Conservation (phyloP, 768 basidiomycete species). For the Xerocomellus dryophilus region DNA sequence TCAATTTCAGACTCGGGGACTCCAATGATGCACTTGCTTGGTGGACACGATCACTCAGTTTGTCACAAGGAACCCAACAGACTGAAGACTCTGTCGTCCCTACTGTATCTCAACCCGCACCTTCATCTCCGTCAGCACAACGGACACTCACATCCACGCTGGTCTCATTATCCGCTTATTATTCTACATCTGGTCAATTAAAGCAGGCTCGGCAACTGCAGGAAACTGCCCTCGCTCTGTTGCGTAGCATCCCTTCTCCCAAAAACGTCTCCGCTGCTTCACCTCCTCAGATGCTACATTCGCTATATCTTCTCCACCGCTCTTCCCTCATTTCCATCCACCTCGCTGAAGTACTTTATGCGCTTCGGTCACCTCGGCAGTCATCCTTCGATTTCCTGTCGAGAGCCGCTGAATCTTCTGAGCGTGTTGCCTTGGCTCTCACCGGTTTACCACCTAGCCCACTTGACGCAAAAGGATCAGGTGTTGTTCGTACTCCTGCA, state of each 20-base stretch:
- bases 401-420: constrained; percentile 64
- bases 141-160: constrained; percentile 58
- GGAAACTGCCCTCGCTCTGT: constrained; percentile 50
- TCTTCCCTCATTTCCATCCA: constrained; percentile 72
- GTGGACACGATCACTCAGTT: constrained; percentile 61
- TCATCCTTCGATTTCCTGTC: constrained; percentile 55
- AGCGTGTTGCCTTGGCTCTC: constrained; percentile 57
- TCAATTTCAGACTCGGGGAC: constrained; percentile 55
- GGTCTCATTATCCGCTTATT: constrained; percentile 69
- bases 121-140: constrained; percentile 61
- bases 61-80: constrained; percentile 38
- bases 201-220: constrained; percentile 54
- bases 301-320: constrained; percentile 65
- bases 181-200: constrained; percentile 57
- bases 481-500: constrained; percentile 37
- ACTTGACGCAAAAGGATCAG: constrained; percentile 34
- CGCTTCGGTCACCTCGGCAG: constrained; percentile 38
- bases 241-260: constrained; percentile 53
- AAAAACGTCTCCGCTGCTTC: constrained; percentile 43
- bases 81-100: constrained; percentile 19
- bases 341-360: constrained; percentile 68
- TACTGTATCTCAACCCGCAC: constrained; percentile 37
- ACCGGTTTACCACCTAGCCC: constrained; percentile 39
- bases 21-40: constrained; percentile 54
- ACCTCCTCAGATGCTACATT: constrained; percentile 60